Evolutionary conservation across 1,284 basidiomycete species (phyloP).

Genomic region (Sporisorium reilianum): DNA sequence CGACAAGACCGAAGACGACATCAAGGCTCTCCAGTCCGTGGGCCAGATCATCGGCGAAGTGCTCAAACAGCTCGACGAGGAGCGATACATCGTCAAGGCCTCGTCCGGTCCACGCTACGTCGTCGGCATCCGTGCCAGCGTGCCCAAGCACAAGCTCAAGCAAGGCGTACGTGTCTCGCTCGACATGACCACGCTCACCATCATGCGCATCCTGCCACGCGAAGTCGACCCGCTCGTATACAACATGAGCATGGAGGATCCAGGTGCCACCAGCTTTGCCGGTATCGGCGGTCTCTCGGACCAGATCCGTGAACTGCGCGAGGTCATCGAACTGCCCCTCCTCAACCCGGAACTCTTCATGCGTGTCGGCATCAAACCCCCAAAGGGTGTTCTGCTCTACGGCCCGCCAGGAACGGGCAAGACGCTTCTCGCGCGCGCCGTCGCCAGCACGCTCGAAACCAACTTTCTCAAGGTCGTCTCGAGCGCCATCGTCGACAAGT

Average conservation of each 20-base stretch:
- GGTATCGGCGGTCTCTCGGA: constrained; percentile 96
- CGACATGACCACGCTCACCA: constrained; percentile 99
- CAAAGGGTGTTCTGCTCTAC: constrained; percentile 91
- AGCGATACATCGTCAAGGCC: constrained; percentile 99
- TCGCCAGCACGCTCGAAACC: constrained; percentile 93
- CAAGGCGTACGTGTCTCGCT: constrained; percentile 93
- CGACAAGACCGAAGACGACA: constrained; percentile 97
- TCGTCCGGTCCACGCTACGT: constrained; percentile 98
- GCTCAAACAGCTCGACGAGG: constrained; percentile 97
- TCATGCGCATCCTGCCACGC: constrained; percentile 93
- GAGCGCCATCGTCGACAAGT: constrained; percentile 99
- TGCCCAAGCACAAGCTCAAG: constrained; percentile 93
- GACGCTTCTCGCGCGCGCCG: constrained; percentile 92
- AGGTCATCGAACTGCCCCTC: constrained; percentile 96
- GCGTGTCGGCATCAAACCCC: constrained; percentile 95
- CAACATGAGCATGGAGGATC: constrained; percentile 99
- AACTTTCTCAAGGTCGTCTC: constrained; percentile 99
- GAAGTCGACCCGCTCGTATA: constrained; percentile 99
- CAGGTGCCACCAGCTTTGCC: constrained; percentile 93
- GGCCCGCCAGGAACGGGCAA: constrained; percentile 96
- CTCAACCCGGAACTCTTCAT: constrained; percentile 95
- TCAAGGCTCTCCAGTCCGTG: constrained; percentile 98
- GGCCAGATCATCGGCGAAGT: constrained; percentile 99
- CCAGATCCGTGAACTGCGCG: constrained; percentile 94
- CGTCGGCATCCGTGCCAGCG: constrained; percentile 93